A percentile compares a stretch with the other conserved stretches of the same genome.
Evolutionary conservation across 129 eudicot species (phyloP).

Genomic region (Rutidosis leptorrhynchoides): DNA sequence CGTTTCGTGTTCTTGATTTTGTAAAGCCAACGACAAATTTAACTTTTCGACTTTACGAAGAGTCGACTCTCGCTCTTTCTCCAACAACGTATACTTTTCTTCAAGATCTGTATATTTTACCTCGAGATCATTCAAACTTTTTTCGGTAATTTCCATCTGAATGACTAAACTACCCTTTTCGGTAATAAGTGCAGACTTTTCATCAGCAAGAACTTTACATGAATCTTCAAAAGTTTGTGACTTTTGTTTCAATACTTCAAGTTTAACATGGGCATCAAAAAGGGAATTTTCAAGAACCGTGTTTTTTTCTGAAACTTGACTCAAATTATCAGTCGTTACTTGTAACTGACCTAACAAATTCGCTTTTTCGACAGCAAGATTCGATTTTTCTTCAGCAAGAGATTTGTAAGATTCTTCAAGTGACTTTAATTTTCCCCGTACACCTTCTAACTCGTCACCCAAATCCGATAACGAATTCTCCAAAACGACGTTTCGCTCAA

Average conservation of each 20-base stretch:
- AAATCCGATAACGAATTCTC: conserved; percentile 78
- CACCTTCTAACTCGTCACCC: conserved; percentile 68
- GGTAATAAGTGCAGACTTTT: conserved; percentile 56
- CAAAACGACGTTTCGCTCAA: conserved; percentile 62
- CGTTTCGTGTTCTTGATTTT: conserved; percentile 55
- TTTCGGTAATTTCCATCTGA: conserved; percentile 50
- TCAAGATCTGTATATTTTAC: conserved; percentile 50
- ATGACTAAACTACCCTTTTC: conserved; percentile 56
- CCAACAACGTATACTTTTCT: conserved; percentile 46
- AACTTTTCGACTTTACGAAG: conserved; percentile 53
- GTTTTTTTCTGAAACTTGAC: conserved; percentile 57
- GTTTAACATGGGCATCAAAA: conserved; percentile 63
- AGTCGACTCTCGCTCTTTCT: conserved; percentile 60
- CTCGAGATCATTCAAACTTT: conserved; percentile 51
- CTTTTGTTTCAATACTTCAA: conserved; percentile 63
- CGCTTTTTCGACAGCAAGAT: conserved; percentile 65
- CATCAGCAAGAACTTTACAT: conserved; percentile 54
- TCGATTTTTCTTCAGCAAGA: conserved; percentile 64
- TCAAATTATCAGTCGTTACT: conserved; percentile 60
- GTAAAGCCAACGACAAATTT: conserved; percentile 47
- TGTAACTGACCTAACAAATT: conserved; percentile 51
- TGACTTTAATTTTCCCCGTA: conserved; percentile 46
- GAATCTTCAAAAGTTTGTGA: conserved; percentile 70
- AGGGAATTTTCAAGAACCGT: conserved; percentile 65
- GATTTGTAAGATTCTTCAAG: conserved; percentile 62